Base-by-base conservation (phyloP, 2,329 filamentous ascomycete species). In the Apiospora saccharicola region DNA sequence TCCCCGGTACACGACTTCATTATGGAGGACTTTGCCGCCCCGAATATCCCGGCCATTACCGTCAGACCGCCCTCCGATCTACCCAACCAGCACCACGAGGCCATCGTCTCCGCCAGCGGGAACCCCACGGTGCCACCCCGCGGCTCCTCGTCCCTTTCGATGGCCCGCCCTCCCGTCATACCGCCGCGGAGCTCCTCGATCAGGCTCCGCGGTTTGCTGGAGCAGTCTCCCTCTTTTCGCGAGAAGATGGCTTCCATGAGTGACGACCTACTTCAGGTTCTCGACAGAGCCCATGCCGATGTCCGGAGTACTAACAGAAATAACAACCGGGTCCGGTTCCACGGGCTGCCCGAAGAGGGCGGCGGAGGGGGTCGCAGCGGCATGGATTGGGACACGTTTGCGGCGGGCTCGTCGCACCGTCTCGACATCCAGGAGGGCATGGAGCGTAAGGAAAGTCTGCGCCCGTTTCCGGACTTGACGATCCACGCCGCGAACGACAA, bases 81-180 rank as follows among this genome's bases (percentile, higher is more conserved):
- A 4, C 68, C 68, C 6, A 70, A 70, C 30, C 24, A 7, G 2
- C 46, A 53, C 37, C 68, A 70, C 47, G 24, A 70, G 12, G 68
- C 49, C 68, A 57, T 53, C 30, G 30, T 70, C 26, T 51, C 68
- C 16, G 46, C 68, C 13, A 57, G 49, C 46, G 68, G 68, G 3
- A 24, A 51, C 8, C n/a, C 68, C 6, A 47, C 44, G n/a, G 41
- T 68, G 1, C 67, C 67, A n/a, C 67, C 67, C 3, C 67, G 67
- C 13, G 43, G n/a, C 19, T 68, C 41, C 19, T 68, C 41, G 26
- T 47, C 41, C 4, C 22, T 61, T n/a, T 44, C 41, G 3, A 26
- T 24, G 3, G 26, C n/a, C 67, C 41, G 44, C 13, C 67, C n/a
- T 22, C 67, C 43, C n/a, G 5, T 6, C 41, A 70, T 70, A 26